Percentiles rank a stretch among this genome's conserved stretches.
Evolutionary conservation across 768 basidiomycete species (phyloP).

Genomic region (Macrolepiota dolichaula): DNA sequence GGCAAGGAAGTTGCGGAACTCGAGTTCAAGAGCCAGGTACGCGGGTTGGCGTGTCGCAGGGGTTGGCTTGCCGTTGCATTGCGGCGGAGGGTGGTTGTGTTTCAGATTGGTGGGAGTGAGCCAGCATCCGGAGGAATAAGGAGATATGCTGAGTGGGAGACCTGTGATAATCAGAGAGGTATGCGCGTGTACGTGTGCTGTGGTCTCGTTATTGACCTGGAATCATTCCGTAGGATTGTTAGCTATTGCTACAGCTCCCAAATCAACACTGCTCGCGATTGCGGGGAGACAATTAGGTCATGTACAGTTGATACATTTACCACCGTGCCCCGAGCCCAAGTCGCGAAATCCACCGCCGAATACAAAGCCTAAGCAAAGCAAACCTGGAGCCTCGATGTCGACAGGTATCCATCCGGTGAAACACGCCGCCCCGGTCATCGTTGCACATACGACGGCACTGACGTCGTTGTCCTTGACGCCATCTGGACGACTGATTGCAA

Average conservation of each 20-base stretch:
- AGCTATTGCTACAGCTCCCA: slow-evolving; percentile 72
- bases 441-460: slow-evolving; percentile 77
- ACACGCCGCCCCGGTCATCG: slow-evolving; percentile 69
- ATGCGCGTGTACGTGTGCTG: slow-evolving; percentile 28
- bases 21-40: slow-evolving; percentile 82
- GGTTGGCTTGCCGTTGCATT: slow-evolving; percentile 85
- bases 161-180: slow-evolving; percentile 85
- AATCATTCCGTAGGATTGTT: slow-evolving; percentile 52
- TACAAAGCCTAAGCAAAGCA: slow-evolving; percentile 23
- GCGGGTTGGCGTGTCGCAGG: slow-evolving; percentile 75
- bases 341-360: slow-evolving; percentile 51
- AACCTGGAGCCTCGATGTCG: slow-evolving; percentile 34
- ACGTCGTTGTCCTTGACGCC: slow-evolving; percentile 75
- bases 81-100: slow-evolving; percentile 75
- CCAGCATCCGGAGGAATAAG: slow-evolving; percentile 33
- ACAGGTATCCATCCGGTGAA: slow-evolving; percentile 24
- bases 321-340: slow-evolving; percentile 66
- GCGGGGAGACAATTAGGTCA: slow-evolving; percentile 86
- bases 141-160: slow-evolving; percentile 79
- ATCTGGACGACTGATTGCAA: slow-evolving; percentile 78
- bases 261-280: slow-evolving; percentile 80
- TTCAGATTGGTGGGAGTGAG: slow-evolving; percentile 52
- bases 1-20: slow-evolving; percentile 82
- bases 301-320: slow-evolving; percentile 82
- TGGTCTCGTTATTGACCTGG: slow-evolving; percentile 3